Evolutionary conservation across 2,329 filamentous ascomycete genomes (phyloP).

Genomic region (Kalmusia sp.): DNA sequence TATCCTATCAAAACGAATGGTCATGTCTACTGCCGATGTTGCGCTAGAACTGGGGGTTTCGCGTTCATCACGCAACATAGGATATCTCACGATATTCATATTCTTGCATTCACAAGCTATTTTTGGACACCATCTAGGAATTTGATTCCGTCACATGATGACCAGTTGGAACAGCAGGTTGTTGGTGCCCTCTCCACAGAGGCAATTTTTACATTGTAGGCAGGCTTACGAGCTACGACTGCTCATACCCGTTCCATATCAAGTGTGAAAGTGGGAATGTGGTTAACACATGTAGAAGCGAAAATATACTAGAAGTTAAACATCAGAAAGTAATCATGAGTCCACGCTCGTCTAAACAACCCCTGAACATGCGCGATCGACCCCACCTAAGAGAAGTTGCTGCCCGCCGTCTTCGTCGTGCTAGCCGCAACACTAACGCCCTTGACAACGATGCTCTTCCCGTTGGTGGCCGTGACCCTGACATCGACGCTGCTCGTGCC

Average conservation of each 20-base stretch:
- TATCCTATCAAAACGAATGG: no score
- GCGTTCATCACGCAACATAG: no score
- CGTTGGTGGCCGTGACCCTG: conserved; percentile 61
- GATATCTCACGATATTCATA: no score
- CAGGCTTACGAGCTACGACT: no score
- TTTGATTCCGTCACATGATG: no score
- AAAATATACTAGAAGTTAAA: conserved; percentile 7
- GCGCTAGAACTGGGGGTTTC: no score
- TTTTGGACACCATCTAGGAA: no score
- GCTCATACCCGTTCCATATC: no score
- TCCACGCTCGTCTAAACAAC: not conserved
- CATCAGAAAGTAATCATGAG: conserved; percentile 2
- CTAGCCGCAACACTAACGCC: conserved; percentile 54
- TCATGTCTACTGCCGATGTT: no score
- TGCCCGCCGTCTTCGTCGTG: conserved; percentile 31
- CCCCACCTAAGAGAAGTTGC: conserved; percentile 39
- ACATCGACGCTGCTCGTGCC: conserved; percentile 62
- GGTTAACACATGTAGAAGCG: conserved; percentile 4
- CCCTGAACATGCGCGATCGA: not conserved
- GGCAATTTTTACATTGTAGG: not conserved
- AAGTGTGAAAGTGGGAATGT: not conserved
- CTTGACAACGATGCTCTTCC: conserved; percentile 60
- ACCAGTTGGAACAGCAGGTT: no score
- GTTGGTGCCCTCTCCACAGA: not conserved
- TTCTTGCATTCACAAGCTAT: no score